Conservation (phyloP, 2,329 filamentous ascomycete genomes). For the Xylogone sp. region DNA sequence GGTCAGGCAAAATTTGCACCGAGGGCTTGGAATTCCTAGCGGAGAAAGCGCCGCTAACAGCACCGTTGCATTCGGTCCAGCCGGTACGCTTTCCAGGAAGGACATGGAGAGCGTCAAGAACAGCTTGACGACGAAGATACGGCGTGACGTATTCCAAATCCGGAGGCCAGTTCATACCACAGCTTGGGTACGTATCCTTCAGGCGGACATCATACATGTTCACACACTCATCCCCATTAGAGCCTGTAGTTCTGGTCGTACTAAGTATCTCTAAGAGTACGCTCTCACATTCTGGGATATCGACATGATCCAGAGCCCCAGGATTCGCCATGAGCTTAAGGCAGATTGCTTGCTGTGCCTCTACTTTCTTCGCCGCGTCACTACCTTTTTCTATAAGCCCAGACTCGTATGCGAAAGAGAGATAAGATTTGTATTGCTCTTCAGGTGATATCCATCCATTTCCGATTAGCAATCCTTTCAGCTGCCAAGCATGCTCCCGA, state of each 20-base stretch:
- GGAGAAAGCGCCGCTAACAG: slow-evolving; percentile 69
- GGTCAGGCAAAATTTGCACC: slow-evolving; percentile 68
- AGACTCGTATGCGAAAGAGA: slow-evolving; percentile 75
- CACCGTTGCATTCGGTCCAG: slow-evolving; percentile 86
- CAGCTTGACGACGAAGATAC: slow-evolving; percentile 80
- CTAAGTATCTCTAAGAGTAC: slow-evolving; percentile 72
- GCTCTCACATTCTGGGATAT: slow-evolving; percentile 67
- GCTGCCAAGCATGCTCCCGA: slow-evolving; percentile 60
- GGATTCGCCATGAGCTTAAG: slow-evolving; percentile 55
- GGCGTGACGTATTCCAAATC: slow-evolving; percentile 75
- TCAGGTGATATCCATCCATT: slow-evolving; percentile 95
- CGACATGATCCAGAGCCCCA: slow-evolving; percentile 55
- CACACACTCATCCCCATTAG: slow-evolving; percentile 59
- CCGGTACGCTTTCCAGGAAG: slow-evolving; percentile 77
- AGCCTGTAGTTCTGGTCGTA: slow-evolving; percentile 53
- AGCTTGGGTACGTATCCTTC: slow-evolving; percentile 73
- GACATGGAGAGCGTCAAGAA: slow-evolving; percentile 76
- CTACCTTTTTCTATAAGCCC: slow-evolving; percentile 67
- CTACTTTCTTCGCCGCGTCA: slow-evolving; percentile 59
- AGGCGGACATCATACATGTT: slow-evolving; percentile 99
- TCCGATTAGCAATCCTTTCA: slow-evolving; percentile 85
- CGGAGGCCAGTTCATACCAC: slow-evolving; percentile 97
- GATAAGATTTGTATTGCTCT: slow-evolving; percentile 86
- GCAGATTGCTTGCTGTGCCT: slow-evolving; percentile 68
- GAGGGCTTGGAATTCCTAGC: slow-evolving; percentile 69